Percentiles rank a stretch among this genome's conserved stretches.
Conservation (phyloP, 306 rosid genomes). For the Cucumis melo region DNA sequence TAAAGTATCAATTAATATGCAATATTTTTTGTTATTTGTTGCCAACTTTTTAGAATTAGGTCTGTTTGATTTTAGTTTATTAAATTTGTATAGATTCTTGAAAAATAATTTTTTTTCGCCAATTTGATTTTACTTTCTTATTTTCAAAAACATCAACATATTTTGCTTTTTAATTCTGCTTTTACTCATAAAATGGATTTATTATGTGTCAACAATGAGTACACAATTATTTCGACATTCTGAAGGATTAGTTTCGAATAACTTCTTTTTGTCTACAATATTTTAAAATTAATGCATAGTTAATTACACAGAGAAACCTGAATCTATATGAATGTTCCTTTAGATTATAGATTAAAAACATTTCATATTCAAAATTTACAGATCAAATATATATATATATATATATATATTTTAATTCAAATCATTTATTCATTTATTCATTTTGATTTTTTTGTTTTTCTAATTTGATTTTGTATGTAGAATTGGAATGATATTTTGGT, state of each 20-base stretch:
- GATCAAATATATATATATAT: no score
- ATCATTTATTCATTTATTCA: no score
- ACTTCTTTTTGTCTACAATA: background rate
- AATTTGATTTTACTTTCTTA: no score
- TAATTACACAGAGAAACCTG: background rate
- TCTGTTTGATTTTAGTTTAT: background rate
- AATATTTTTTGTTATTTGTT: background rate
- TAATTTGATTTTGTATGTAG: no score
- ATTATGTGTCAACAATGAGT: no score
- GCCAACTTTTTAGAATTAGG: background rate
- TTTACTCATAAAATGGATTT: no score
- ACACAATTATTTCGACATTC: no score
- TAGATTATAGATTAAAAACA: background rate
- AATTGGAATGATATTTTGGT: no score
- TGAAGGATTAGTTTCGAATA: background rate
- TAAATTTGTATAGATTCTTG: background rate
- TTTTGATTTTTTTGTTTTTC: no score
- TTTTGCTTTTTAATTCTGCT: no score
- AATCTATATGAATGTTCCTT: background rate
- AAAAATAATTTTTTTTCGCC: background rate
- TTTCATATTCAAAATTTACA: background rate
- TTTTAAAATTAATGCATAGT: background rate
- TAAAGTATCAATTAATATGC: background rate
- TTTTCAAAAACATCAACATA: no score
- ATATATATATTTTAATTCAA: no score